Evolutionary conservation across 176 grass and related monocot species (phyloP).

Genomic region (Aegilops sharonensis): DNA sequence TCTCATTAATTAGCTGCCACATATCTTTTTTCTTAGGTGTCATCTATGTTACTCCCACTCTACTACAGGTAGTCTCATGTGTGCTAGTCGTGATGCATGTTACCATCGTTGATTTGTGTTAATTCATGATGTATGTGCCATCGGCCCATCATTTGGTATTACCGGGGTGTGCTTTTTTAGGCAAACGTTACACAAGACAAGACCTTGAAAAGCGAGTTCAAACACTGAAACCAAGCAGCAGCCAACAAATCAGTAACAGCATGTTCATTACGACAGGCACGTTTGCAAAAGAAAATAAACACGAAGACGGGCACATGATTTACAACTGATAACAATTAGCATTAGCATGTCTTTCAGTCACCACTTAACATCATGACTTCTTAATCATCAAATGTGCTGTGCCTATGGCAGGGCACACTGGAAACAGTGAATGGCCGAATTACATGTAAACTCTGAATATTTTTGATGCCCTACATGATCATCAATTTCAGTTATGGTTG

Average conservation of each 20-base stretch:
- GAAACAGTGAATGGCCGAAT: background rate
- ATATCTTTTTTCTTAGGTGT: too few relatives aligned
- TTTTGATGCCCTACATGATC: constrained; percentile 7
- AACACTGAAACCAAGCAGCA: background rate
- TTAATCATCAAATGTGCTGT: background rate
- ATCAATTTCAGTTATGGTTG: background rate
- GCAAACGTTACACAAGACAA: too few relatives aligned
- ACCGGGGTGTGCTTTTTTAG: too few relatives aligned
- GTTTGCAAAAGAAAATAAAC: background rate
- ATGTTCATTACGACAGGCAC: background rate
- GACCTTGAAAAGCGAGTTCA: background rate
- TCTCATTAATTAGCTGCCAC: too few relatives aligned
- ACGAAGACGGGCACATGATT: background rate
- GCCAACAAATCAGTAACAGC: background rate
- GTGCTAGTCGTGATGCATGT: background rate
- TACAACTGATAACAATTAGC: background rate
- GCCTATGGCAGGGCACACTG: background rate
- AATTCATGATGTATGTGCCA: background rate
- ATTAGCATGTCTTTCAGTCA: background rate
- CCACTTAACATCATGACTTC: background rate
- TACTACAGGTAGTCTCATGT: too few relatives aligned
- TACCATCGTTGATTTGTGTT: background rate
- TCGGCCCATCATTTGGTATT: background rate
- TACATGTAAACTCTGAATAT: constrained; percentile 27
- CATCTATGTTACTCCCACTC: too few relatives aligned